phyloP scores from a whole-genome alignment of 2,329 filamentous ascomycete genomes.

The Beauveria sp. region DNA sequence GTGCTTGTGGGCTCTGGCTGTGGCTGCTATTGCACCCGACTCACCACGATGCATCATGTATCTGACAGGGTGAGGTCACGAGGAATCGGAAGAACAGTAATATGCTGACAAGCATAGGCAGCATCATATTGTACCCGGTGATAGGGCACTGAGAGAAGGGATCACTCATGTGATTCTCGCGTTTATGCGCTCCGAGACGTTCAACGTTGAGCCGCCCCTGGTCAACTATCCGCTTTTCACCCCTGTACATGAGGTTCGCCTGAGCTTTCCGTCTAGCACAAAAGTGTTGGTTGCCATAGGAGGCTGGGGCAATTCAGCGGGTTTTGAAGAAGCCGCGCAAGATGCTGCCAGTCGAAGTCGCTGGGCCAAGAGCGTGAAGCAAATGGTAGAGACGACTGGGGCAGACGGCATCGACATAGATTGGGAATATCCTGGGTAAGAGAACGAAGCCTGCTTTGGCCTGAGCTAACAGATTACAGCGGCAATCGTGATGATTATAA shows the following conservation, averaged over 20 bases:
- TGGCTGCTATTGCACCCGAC: not conserved
- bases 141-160: constrained; percentile 26
- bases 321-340: constrained; percentile 51
- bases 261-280: constrained; percentile 41
- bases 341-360: constrained; percentile 41
- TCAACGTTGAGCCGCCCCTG: constrained; percentile 35
- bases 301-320: constrained; percentile 63
- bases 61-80: constrained; percentile 35
- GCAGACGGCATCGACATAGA: constrained; percentile 61
- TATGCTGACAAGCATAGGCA: constrained; percentile 29
- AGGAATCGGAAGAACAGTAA: not conserved
- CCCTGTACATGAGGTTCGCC: constrained; percentile 38
- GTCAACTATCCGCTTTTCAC: constrained; percentile 45
- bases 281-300: constrained; percentile 66
- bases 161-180: constrained; percentile 53
- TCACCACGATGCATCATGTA: constrained; percentile 27
- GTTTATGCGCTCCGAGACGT: constrained; percentile 46
- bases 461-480: constrained; percentile 19
- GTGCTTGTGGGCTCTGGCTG: not conserved
- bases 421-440: constrained; percentile 54
- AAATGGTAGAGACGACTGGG: constrained; percentile 52
- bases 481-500: constrained; percentile 68
- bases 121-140: constrained; percentile 34
- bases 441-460: not conserved
- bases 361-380: constrained; percentile 57